These are phyloP conservation scores for Dactylonectria estremocensis DNA, from an alignment of 2,329 filamentous ascomycete species.

Conservation along the genomic window DNA sequence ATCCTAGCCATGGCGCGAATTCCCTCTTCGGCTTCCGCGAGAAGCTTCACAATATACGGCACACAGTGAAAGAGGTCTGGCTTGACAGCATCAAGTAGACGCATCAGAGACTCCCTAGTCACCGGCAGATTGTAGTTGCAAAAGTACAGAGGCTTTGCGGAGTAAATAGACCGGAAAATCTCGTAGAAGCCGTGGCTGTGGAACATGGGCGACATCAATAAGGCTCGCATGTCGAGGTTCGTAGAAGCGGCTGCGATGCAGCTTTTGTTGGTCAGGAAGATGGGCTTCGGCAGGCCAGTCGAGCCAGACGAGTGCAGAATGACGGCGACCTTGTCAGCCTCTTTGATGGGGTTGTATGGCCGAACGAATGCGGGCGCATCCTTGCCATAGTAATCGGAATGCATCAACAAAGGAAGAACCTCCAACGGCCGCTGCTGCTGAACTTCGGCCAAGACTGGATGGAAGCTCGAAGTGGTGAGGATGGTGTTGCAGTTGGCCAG, in stretches of 20 bases:
- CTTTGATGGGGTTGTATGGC: conserved; percentile 33
- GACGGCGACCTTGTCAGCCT: conserved; percentile 37
- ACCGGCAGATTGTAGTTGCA: conserved; percentile 71
- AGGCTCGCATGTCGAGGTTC: conserved; percentile 59
- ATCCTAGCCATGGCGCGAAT: conserved; percentile 61
- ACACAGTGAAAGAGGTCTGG: conserved; percentile 73
- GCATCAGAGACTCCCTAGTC: conserved; percentile 63
- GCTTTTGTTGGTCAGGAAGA: conserved; percentile 69
- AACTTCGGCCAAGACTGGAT: conserved; percentile 34
- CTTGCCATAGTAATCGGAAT: conserved; percentile 19
- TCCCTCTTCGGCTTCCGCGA: conserved; percentile 71
- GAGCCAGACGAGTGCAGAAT: conserved; percentile 63
- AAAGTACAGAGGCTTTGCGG: conserved; percentile 65
- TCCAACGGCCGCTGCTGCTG: conserved; percentile 32
- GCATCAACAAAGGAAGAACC: conserved; percentile 30
- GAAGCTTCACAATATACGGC: conserved; percentile 75
- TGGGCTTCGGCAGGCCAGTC: conserved; percentile 75
- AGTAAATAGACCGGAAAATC: conserved; percentile 67
- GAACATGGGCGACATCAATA: conserved; percentile 71
- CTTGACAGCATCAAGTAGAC: conserved; percentile 54
- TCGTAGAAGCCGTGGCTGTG: conserved; percentile 73
- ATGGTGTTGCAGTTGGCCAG: conserved; percentile 32
- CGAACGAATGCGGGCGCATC: conserved; percentile 37
- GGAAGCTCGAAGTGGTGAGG: conserved; percentile 38
- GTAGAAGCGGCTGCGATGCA: conserved; percentile 64